Percentiles rank a stretch among this genome's conserved stretches.
These are phyloP conservation scores for Allantophomopsis cytisporea DNA, from an alignment of 2,329 filamentous ascomycete genomes.

Conservation along the genomic window DNA sequence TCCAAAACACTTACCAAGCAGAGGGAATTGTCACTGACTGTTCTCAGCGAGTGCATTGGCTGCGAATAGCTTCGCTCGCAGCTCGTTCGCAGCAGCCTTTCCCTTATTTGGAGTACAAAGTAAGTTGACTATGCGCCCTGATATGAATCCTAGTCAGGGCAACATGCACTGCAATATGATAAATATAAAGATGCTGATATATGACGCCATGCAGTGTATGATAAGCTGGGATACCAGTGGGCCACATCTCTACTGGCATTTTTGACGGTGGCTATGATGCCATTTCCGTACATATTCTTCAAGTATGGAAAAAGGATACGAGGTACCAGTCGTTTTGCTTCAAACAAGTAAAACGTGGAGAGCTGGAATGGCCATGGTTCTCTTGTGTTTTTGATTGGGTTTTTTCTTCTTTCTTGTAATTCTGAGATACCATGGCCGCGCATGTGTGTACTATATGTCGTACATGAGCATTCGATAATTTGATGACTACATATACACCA, in stretches of 20 bases:
- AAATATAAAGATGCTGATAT: neutral
- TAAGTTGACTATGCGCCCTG: neutral
- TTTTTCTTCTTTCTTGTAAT: no score
- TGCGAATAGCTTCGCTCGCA: conserved; percentile 70
- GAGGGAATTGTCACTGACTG: neutral
- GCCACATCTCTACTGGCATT: conserved; percentile 48
- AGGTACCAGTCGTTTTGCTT: conserved; percentile 37
- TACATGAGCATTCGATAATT: no score
- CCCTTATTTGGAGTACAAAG: conserved; percentile 59
- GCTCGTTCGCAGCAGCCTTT: conserved; percentile 68
- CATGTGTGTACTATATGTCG: no score
- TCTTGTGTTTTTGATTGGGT: no score
- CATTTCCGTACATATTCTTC: conserved; percentile 52
- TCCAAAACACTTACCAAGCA: neutral
- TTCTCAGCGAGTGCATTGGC: conserved; percentile 55
- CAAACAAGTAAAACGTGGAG: neutral
- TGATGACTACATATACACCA: no score
- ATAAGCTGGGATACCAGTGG: conserved; percentile 57
- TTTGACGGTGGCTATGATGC: conserved; percentile 45
- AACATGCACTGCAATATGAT: neutral
- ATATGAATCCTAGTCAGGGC: neutral
- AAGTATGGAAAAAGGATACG: conserved; percentile 43
- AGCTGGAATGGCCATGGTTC: no score
- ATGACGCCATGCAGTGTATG: conserved; percentile 35
- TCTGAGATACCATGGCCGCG: no score